Evolutionary conservation across 768 basidiomycete species (phyloP).

Genomic region (Mycena amicta): DNA sequence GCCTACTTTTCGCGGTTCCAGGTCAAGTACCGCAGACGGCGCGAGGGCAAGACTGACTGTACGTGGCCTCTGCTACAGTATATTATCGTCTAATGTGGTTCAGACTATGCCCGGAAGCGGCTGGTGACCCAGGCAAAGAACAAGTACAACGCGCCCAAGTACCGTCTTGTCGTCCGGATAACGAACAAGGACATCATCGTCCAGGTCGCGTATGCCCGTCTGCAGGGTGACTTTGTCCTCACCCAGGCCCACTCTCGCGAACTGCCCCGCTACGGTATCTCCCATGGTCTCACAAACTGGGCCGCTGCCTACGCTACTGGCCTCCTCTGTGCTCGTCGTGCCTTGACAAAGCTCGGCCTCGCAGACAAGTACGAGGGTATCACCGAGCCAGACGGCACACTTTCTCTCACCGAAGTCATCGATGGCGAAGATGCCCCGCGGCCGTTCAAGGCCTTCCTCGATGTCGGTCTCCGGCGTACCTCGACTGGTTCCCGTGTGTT

Average conservation of each 20-base stretch:
- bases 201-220: slow-evolving; percentile 94
- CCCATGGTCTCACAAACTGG: slow-evolving; percentile 99
- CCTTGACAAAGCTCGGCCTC: slow-evolving; percentile 91
- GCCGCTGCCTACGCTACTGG: slow-evolving; percentile 97
- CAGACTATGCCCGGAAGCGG: slow-evolving; percentile 97
- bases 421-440: slow-evolving; percentile 93
- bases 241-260: slow-evolving; percentile 87
- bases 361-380: slow-evolving; percentile 98
- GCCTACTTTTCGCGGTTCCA: slow-evolving; percentile 99
- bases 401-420: slow-evolving; percentile 80
- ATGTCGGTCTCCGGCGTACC: slow-evolving; percentile 96
- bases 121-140: slow-evolving; percentile 98
- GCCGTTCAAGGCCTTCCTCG: slow-evolving; percentile 99
- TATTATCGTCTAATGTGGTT: slow-evolving; percentile 15
- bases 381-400: slow-evolving; percentile 84
- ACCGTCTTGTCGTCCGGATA: slow-evolving; percentile 98
- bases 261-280: slow-evolving; percentile 94
- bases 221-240: slow-evolving; percentile 96
- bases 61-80: slow-evolving; percentile 33
- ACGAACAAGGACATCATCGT: slow-evolving; percentile 96
- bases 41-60: slow-evolving; percentile 99
- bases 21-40: slow-evolving; percentile 96
- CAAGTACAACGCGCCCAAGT: slow-evolving; percentile 99
- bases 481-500: slow-evolving; percentile 97
- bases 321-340: slow-evolving; percentile 91